phyloP scores from a whole-genome alignment of 164 flowering plant species.

The Hamamelis virginiana region DNA sequence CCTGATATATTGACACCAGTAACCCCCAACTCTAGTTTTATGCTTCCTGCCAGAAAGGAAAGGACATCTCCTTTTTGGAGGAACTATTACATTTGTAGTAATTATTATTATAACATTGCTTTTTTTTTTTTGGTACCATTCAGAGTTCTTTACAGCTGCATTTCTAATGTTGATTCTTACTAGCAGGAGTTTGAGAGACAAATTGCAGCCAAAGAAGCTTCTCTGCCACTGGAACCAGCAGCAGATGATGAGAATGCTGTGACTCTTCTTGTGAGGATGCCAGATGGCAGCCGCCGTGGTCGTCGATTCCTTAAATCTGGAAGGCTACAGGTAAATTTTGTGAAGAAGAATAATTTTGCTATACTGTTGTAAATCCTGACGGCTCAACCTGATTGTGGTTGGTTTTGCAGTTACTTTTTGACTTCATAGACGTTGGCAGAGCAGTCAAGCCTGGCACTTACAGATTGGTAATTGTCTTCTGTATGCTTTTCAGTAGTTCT shows the following conservation, averaged over 20 bases:
- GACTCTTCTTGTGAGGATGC: slow-evolving; percentile 85
- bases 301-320: slow-evolving; percentile 84
- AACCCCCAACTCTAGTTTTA: not conserved
- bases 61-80: not conserved
- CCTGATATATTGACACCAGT: not conserved
- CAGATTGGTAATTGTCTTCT: slow-evolving; percentile 67
- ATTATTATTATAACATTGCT: too few species aligned
- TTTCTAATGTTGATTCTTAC: slow-evolving; percentile 12
- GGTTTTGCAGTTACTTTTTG: slow-evolving; percentile 73
- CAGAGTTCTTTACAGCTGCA: not conserved
- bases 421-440: slow-evolving; percentile 85
- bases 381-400: not conserved
- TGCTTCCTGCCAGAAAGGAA: not conserved
- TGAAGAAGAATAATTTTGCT: not conserved
- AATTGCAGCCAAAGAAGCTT: slow-evolving; percentile 79
- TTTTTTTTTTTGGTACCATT: too few species aligned
- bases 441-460: slow-evolving; percentile 81
- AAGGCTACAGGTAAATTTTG: slow-evolving; percentile 62
- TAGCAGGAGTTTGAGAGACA: slow-evolving; percentile 77
- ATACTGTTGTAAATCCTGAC: not conserved
- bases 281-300: slow-evolving; percentile 90
- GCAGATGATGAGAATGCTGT: slow-evolving; percentile 76
- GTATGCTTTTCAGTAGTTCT: not conserved
- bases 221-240: slow-evolving; percentile 83
- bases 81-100: not conserved